Evolutionary conservation across 2,329 filamentous ascomycete genomes (phyloP).

Genomic region (Phaeomoniella chlamydospora): DNA sequence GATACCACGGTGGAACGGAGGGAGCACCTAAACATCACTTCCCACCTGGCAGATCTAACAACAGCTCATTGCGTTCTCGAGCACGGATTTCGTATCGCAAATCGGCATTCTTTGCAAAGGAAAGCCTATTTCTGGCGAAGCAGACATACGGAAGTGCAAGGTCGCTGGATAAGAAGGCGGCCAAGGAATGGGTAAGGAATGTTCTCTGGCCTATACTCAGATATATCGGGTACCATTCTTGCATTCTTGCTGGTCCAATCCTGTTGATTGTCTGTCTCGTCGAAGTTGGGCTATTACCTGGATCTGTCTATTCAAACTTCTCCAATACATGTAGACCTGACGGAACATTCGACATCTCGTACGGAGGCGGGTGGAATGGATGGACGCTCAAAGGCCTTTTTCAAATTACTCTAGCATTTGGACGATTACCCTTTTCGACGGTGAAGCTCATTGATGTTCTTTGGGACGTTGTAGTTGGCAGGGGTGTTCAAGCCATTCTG

Average conservation of each 20-base stretch:
- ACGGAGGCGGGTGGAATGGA: neutral
- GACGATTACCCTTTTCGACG: conserved; percentile 12
- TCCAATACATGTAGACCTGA: neutral
- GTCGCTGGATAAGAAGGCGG: neutral
- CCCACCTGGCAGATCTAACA: too few relatives aligned
- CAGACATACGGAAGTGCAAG: neutral
- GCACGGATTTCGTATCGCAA: neutral
- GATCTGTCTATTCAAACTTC: neutral
- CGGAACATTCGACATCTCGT: neutral
- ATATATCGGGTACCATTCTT: neutral
- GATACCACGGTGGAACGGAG: too few relatives aligned
- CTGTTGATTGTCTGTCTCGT: neutral
- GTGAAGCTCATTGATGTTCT: conserved; percentile 20
- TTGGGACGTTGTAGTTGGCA: conserved; percentile 19
- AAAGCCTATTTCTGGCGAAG: neutral
- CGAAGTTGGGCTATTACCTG: neutral
- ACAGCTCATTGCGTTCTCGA: neutral
- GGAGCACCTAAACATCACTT: too few relatives aligned
- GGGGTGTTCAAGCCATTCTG: conserved; percentile 17
- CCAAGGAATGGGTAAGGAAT: neutral
- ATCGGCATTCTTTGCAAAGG: neutral
- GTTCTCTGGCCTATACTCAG: neutral
- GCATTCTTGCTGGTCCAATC: neutral
- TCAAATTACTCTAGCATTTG: conserved; percentile 6
- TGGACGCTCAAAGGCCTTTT: conserved; percentile 7